Conservation (phyloP, 257 asterid species). For the Solanum medicagineum region DNA sequence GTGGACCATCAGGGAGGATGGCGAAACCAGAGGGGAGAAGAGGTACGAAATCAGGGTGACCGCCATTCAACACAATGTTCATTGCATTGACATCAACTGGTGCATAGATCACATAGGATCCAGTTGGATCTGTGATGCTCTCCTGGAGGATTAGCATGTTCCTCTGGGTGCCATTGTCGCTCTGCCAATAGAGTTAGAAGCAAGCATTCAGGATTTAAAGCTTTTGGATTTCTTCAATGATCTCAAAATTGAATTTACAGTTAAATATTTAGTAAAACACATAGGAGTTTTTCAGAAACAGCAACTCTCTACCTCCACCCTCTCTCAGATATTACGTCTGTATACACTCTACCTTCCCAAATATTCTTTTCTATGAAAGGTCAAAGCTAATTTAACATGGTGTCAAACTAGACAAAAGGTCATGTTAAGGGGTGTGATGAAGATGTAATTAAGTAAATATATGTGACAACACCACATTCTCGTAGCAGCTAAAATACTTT, state of each 20-base stretch:
- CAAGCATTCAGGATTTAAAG: background rate
- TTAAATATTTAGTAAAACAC: too few relatives aligned
- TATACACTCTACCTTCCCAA: too few relatives aligned
- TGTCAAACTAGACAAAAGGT: background rate
- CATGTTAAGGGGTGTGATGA: too few relatives aligned
- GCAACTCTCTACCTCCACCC: too few relatives aligned
- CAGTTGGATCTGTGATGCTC: constrained; percentile 28
- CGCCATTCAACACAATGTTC: constrained; percentile 18
- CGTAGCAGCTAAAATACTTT: background rate
- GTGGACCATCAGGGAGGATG: constrained; percentile 43
- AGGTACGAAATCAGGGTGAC: constrained; percentile 14
- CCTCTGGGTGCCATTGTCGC: constrained; percentile 2
- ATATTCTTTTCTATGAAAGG: too few relatives aligned
- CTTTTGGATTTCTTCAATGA: too few relatives aligned
- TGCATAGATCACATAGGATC: constrained; percentile 32
- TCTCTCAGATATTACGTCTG: too few relatives aligned
- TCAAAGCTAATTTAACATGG: background rate
- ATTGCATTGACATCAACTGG: constrained; percentile 20
- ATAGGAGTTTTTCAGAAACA: too few relatives aligned
- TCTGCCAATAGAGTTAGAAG: background rate
- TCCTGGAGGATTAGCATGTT: constrained; percentile 29
- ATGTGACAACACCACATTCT: too few relatives aligned
- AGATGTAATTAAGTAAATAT: too few relatives aligned
- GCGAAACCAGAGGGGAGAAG: constrained; percentile 56
- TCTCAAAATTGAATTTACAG: too few relatives aligned